These are phyloP conservation scores for Astraeus odoratus DNA, from an alignment of 768 basidiomycete genomes.

Conservation along the genomic window DNA sequence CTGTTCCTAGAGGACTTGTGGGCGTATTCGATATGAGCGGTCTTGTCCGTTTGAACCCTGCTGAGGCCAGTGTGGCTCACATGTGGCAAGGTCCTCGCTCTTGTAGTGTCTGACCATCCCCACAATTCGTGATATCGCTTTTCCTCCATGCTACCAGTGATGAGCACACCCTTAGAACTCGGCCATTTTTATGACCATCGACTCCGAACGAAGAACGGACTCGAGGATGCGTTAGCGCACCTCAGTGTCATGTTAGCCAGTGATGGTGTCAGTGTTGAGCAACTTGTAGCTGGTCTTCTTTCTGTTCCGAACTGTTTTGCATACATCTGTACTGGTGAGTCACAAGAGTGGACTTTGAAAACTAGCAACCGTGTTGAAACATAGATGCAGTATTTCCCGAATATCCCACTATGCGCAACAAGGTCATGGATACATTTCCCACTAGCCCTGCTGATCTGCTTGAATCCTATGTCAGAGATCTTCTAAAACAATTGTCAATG, in stretches of 20 bases:
- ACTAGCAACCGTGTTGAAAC: neutral
- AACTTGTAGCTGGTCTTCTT: slow-evolving; percentile 1
- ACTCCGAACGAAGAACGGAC: neutral
- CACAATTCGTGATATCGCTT: too few species aligned
- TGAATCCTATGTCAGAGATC: slow-evolving; percentile 9
- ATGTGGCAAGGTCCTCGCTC: too few species aligned
- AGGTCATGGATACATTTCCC: slow-evolving; percentile 29
- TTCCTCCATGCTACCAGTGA: too few species aligned
- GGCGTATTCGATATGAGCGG: too few species aligned
- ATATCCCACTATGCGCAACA: slow-evolving; percentile 3
- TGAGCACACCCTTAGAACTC: neutral
- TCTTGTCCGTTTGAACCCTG: too few species aligned
- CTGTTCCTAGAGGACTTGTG: too few species aligned
- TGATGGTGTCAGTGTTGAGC: neutral
- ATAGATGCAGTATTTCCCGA: neutral
- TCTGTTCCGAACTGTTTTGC: slow-evolving; percentile 6
- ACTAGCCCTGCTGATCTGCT: slow-evolving; percentile 10
- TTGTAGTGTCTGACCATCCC: too few species aligned
- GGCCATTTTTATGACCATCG: neutral
- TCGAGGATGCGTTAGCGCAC: neutral
- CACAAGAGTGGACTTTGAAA: neutral
- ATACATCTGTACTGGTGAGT: slow-evolving; percentile 10
- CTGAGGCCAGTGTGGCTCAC: too few species aligned
- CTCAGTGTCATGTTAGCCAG: neutral
- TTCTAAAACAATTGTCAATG: slow-evolving; percentile 14